A percentile compares a stretch with the other conserved stretches of the same genome.
Evolutionary conservation across 805 yeast genomes (phyloP).

Genomic region (Maudiozyma serrabonitensis): DNA sequence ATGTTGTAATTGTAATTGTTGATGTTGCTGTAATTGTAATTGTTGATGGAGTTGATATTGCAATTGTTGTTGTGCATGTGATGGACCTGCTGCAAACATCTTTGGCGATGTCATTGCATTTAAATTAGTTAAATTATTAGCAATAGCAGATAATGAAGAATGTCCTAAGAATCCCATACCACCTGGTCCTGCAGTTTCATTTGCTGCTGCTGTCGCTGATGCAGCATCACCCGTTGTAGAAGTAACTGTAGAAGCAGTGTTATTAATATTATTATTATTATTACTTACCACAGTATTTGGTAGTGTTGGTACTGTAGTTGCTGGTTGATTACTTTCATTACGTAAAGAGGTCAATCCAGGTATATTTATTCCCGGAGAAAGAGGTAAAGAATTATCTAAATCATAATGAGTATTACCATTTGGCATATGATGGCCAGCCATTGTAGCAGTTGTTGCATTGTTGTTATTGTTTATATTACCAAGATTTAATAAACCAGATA

Average conservation of each 20-base stretch:
- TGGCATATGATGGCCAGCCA: neutral
- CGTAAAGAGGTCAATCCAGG: neutral
- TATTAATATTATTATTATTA: neutral
- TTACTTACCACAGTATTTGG: neutral
- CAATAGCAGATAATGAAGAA: neutral
- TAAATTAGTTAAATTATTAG: neutral
- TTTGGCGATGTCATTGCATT: neutral
- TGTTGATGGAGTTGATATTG: conserved; percentile 14
- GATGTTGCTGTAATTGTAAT: conserved; percentile 14
- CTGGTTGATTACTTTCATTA: neutral
- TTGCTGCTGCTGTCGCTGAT: neutral
- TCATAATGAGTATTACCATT: neutral
- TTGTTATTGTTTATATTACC: neutral
- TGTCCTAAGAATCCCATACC: neutral
- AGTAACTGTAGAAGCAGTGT: neutral
- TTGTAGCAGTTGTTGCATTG: neutral
- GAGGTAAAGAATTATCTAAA: neutral
- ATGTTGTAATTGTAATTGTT: conserved; percentile 13
- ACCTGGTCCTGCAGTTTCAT: neutral
- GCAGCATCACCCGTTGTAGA: neutral
- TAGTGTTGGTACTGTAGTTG: neutral
- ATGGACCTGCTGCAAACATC: conserved; percentile 2
- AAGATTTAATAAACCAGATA: neutral
- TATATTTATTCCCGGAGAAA: neutral
- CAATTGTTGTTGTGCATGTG: conserved; percentile 10